A percentile compares a stretch with the other conserved stretches of the same genome.
phyloP scores from a whole-genome alignment of 2,329 filamentous ascomycete species.

The Fusarium agapanthi region DNA sequence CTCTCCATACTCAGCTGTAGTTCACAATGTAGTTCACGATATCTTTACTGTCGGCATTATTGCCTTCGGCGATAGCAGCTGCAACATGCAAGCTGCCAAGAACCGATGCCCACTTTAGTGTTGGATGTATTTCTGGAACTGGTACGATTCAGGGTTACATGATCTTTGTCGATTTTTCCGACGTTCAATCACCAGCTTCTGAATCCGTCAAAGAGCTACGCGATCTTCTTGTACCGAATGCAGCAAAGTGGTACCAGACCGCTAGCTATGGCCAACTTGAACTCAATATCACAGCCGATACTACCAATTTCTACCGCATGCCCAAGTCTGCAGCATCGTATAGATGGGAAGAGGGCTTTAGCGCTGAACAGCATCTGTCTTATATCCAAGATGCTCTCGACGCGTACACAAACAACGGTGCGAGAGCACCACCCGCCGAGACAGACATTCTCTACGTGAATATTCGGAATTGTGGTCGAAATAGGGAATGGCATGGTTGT shows the following conservation, averaged over 20 bases:
- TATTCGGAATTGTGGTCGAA: not conserved
- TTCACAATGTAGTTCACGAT: not conserved
- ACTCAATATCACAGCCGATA: constrained; percentile 37
- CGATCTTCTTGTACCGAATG: constrained; percentile 17
- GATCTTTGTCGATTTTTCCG: constrained; percentile 51
- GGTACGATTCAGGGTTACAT: constrained; percentile 46
- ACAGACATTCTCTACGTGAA: constrained; percentile 24
- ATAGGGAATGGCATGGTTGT: not conserved
- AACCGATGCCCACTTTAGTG: not conserved
- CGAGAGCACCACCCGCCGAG: not conserved
- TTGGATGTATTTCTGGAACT: constrained; percentile 44
- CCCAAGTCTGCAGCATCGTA: constrained; percentile 40
- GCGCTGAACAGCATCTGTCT: not conserved
- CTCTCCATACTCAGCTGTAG: not conserved
- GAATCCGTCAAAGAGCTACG: constrained; percentile 38
- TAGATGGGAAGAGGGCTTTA: constrained; percentile 7
- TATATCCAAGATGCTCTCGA: constrained; percentile 31
- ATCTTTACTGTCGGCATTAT: not conserved
- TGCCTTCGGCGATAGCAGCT: not conserved
- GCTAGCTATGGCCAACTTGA: constrained; percentile 38
- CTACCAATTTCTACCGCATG: constrained; percentile 41
- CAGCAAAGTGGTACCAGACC: constrained; percentile 34
- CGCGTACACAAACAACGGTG: constrained; percentile 6
- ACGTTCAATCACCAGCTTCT: constrained; percentile 23
- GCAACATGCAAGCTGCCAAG: not conserved